Conservation (phyloP, 768 basidiomycete genomes). For the Boletus barrowsii region DNA sequence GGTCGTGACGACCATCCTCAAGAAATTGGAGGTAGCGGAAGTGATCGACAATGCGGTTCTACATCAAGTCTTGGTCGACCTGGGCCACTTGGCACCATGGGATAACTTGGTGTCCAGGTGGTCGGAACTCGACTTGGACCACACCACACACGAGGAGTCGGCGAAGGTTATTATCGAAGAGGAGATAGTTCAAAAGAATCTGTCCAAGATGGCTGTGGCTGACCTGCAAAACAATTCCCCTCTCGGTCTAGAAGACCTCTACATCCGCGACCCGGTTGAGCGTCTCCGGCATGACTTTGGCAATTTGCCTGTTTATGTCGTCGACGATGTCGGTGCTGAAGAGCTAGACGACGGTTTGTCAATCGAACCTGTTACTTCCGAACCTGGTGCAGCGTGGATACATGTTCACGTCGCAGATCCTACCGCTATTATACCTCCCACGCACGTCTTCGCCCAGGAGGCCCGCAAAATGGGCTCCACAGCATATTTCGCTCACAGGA, state of each 20-base stretch:
- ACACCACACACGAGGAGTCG: constrained; percentile 25
- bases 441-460: constrained; percentile 54
- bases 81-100: constrained; percentile 83
- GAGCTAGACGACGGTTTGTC: constrained; percentile 96
- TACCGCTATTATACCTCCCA: constrained; percentile 70
- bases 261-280: constrained; percentile 60
- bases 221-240: constrained; percentile 25
- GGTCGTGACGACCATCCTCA: constrained; percentile 54
- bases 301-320: constrained; percentile 73
- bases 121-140: constrained; percentile 32
- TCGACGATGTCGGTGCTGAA: constrained; percentile 75
- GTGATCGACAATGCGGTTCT: constrained; percentile 28
- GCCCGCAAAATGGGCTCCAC: constrained; percentile 55
- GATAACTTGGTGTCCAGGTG: constrained; percentile 55
- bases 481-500: constrained; percentile 62
- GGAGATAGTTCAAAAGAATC: constrained; percentile 20
- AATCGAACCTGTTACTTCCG: constrained; percentile 60
- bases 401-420: constrained; percentile 95
- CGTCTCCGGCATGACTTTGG: constrained; percentile 85
- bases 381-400: constrained; percentile 68
- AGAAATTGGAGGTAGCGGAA: constrained; percentile 44
- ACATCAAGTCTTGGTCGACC: constrained; percentile 54
- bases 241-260: constrained; percentile 63
- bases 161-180: constrained; percentile 32
- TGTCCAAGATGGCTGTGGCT: constrained; percentile 8